phyloP scores from a whole-genome alignment of 495 filamentous ascomycete species.

The Penicillium odoratum region DNA sequence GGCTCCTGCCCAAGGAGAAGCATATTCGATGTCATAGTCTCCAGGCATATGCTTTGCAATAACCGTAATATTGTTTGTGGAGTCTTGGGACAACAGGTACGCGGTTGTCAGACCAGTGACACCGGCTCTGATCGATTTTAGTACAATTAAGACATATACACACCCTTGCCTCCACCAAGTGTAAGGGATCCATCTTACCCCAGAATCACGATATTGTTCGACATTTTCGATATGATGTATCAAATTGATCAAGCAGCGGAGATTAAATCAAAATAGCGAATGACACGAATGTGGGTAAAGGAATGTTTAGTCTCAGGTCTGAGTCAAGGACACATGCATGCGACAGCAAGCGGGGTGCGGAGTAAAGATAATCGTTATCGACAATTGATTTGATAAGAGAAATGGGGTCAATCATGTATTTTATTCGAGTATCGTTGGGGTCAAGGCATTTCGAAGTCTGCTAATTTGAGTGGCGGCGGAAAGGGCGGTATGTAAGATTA shows the following conservation, averaged over 20 bases:
- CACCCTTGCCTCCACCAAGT: not conserved
- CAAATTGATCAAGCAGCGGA: not conserved
- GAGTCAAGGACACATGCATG: conserved; percentile 1
- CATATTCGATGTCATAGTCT: conserved; percentile 96
- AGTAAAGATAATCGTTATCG: conserved; percentile 9
- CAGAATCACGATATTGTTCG: conserved; percentile 60
- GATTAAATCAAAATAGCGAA: not conserved
- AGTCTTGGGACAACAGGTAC: conserved; percentile 71
- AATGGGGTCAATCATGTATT: conserved; percentile 15
- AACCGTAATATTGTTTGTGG: conserved; percentile 71
- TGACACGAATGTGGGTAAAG: not conserved
- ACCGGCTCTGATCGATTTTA: conserved; percentile 63
- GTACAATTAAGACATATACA: conserved; percentile 1
- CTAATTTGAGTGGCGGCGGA: conserved; percentile 14
- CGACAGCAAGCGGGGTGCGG: conserved; percentile 9
- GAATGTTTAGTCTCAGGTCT: not conserved
- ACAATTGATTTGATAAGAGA: conserved; percentile 21
- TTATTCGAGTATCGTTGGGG: conserved; percentile 2
- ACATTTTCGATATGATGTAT: not conserved
- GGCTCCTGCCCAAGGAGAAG: conserved; percentile 92
- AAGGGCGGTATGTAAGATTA: conserved; percentile 17
- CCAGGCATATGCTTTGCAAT: conserved; percentile 97
- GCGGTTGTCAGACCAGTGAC: conserved; percentile 93
- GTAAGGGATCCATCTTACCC: conserved; percentile 48
- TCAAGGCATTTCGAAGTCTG: not conserved